Evolutionary conservation across 208 protist species (phyloP).

Genomic region (Entamoeba histolytica): DNA sequence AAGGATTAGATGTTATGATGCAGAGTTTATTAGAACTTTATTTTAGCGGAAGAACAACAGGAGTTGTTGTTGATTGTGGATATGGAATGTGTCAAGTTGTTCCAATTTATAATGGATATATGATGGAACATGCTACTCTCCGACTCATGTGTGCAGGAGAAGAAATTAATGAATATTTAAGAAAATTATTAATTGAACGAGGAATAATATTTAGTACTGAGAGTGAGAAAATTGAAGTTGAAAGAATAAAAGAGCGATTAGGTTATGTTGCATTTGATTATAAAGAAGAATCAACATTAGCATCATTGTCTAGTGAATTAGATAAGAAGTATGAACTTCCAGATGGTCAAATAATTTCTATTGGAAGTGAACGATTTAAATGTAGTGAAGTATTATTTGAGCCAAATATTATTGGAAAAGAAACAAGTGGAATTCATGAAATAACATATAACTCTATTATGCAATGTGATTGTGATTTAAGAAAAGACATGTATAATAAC

Average conservation of each 20-base stretch:
- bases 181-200: background rate
- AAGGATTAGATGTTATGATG: constrained; percentile 62
- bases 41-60: constrained; percentile 74
- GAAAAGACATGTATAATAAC: constrained; percentile 73
- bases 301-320: background rate
- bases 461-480: constrained; percentile 58
- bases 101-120: constrained; percentile 82
- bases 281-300: background rate
- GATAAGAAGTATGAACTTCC: constrained; percentile 18
- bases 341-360: constrained; percentile 17
- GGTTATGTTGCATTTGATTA: background rate
- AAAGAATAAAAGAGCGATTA: background rate
- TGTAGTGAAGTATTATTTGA: constrained; percentile 21
- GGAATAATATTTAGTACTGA: background rate
- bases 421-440: constrained; percentile 13
- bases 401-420: constrained; percentile 9
- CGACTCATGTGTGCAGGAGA: background rate
- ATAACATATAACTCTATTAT: constrained; percentile 17
- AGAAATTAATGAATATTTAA: background rate
- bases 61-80: constrained; percentile 87
- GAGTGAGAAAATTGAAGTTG: background rate
- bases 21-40: constrained; percentile 73
- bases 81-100: constrained; percentile 88
- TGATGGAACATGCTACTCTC: constrained; percentile 37
- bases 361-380: constrained; percentile 17